These are phyloP conservation scores for Rosa multiflora DNA, from an alignment of 306 rosid species.

Conservation along the genomic window DNA sequence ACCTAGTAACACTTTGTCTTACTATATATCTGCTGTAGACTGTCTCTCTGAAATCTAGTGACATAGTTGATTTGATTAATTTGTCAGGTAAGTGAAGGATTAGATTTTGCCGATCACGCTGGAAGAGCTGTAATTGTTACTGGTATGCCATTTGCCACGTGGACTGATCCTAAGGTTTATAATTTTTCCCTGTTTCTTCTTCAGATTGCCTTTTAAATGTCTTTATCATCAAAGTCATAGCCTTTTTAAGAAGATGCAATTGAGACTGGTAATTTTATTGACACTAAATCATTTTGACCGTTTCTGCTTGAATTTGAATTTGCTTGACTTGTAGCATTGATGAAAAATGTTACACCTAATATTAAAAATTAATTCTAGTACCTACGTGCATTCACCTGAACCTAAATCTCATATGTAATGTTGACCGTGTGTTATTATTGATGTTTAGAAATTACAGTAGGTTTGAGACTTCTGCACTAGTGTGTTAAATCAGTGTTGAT, in stretches of 20 bases:
- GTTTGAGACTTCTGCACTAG: background rate
- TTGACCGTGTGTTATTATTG: background rate
- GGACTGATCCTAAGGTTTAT: conserved; percentile 85
- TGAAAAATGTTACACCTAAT: background rate
- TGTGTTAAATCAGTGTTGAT: background rate
- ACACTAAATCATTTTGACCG: background rate
- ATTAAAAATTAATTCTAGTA: background rate
- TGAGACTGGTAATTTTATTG: background rate
- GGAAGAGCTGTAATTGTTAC: conserved; percentile 94
- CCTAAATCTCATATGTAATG: background rate
- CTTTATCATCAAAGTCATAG: conserved; percentile 14
- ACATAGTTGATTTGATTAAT: conserved; percentile 22
- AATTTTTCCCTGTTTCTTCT: conserved; percentile 9
- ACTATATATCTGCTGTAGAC: background rate
- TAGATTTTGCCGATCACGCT: conserved; percentile 96
- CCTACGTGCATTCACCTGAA: background rate
- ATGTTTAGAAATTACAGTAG: background rate
- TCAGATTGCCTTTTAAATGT: conserved; percentile 14
- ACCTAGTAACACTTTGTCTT: background rate
- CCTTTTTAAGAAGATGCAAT: conserved; percentile 2
- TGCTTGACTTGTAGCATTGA: background rate
- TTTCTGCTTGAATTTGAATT: background rate
- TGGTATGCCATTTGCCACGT: conserved; percentile 86
- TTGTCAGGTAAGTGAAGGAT: conserved; percentile 90
- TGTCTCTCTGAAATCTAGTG: conserved; percentile 18